Percentiles rank a stretch among this genome's conserved stretches.
Evolutionary conservation across 768 basidiomycete species (phyloP).

Genomic region (Agaricus blazei): DNA sequence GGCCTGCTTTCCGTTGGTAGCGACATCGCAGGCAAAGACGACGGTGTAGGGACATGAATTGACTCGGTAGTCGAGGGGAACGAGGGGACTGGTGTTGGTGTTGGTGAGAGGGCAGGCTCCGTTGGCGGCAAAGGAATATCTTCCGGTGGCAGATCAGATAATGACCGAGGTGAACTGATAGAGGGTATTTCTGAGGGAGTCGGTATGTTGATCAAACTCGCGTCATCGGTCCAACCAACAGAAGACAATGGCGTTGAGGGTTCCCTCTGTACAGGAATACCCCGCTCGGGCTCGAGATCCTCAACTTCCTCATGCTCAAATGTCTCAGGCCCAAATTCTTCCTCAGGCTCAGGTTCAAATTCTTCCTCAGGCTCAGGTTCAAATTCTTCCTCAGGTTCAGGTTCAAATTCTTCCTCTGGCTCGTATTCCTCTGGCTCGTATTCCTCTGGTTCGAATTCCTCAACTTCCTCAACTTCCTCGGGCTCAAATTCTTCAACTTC

Average conservation of each 20-base stretch:
- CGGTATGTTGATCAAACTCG: slow-evolving; percentile 20
- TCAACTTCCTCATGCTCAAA: no score
- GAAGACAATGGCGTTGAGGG: slow-evolving; percentile 5
- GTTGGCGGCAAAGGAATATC: slow-evolving; percentile 22
- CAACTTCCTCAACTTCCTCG: no score
- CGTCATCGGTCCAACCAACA: slow-evolving; percentile 1
- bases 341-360: no score
- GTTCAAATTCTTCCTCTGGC: neutral
- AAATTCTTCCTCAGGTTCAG: neutral
- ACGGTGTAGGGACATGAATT: slow-evolving; percentile 31
- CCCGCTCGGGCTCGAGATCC: no score
- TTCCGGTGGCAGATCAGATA: slow-evolving; percentile 22
- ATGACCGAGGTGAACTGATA: slow-evolving; percentile 23
- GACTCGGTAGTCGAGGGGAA: slow-evolving; percentile 28
- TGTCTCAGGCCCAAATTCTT: no score
- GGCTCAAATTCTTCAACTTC: no score
- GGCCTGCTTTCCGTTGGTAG: slow-evolving; percentile 6
- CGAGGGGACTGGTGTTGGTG: slow-evolving; percentile 10
- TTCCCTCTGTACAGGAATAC: no score
- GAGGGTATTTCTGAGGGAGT: slow-evolving; percentile 20
- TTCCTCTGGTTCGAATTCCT: no score
- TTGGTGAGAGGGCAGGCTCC: slow-evolving; percentile 9
- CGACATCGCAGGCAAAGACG: slow-evolving; percentile 22
- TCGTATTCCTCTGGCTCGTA: no score
- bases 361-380: no score